Percentiles rank a stretch among this genome's conserved stretches.
Conservation (phyloP, 2,329 filamentous ascomycete species). For the Pseudocercospora crystallina region DNA sequence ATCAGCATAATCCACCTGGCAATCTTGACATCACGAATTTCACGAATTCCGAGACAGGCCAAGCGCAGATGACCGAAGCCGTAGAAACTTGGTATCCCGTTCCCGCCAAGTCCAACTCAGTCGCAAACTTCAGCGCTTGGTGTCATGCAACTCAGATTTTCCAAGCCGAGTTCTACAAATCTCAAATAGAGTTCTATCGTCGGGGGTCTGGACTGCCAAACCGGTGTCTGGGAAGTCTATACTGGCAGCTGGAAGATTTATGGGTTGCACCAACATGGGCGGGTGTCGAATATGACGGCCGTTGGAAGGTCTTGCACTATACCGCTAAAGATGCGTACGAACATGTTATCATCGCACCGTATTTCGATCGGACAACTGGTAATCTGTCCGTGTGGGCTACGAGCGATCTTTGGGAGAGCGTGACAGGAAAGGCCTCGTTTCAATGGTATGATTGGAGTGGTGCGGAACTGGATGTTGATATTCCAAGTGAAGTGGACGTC, state of each 20-base stretch:
- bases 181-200: slow-evolving; percentile 62
- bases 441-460: slow-evolving; percentile 56
- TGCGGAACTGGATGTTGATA: slow-evolving; percentile 41
- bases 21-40: slow-evolving; percentile 50
- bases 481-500: slow-evolving; percentile 38
- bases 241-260: slow-evolving; percentile 67
- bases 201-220: slow-evolving; percentile 58
- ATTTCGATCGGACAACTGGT: slow-evolving; percentile 53
- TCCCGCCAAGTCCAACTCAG: slow-evolving; percentile 52
- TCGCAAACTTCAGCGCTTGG: slow-evolving; percentile 63
- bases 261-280: slow-evolving; percentile 63
- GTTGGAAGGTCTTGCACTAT: slow-evolving; percentile 64
- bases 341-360: slow-evolving; percentile 59
- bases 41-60: slow-evolving; percentile 44
- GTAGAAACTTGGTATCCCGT: slow-evolving; percentile 58
- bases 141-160: slow-evolving; percentile 63
- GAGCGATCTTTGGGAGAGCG: slow-evolving; percentile 57
- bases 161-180: slow-evolving; percentile 63
- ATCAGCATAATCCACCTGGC: slow-evolving; percentile 59
- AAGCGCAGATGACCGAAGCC: slow-evolving; percentile 60
- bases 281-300: slow-evolving; percentile 61
- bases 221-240: slow-evolving; percentile 59
- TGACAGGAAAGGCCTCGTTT: slow-evolving; percentile 48
- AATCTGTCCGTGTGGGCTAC: slow-evolving; percentile 56
- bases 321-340: slow-evolving; percentile 58